Percentiles rank a stretch among this genome's conserved stretches.
Conservation (phyloP, 164 flowering plant genomes). For the Annona cherimola region DNA sequence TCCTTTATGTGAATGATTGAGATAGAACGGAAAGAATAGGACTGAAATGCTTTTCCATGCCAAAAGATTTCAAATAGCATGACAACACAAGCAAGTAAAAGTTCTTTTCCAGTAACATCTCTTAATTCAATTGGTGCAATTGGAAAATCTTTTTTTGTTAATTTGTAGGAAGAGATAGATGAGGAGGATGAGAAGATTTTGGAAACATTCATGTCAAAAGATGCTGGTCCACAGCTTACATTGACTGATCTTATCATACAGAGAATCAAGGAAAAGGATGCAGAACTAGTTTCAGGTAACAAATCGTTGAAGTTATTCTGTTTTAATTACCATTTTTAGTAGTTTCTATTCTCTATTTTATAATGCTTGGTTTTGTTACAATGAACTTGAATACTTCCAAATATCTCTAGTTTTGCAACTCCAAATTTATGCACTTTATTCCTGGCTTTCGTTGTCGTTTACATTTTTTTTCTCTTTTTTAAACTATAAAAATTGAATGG, state of each 20-base stretch:
- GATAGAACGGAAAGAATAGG: background rate
- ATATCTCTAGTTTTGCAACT: no score
- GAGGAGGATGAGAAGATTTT: conserved; percentile 75
- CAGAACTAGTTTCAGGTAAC: conserved; percentile 51
- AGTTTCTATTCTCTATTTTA: no score
- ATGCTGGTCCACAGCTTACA: conserved; percentile 48
- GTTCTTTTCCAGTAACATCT: background rate
- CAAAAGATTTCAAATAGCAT: background rate
- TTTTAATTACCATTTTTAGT: no score
- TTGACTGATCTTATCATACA: conserved; percentile 66
- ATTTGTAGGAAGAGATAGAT: conserved; percentile 52
- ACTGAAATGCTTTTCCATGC: background rate
- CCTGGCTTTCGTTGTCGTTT: no score
- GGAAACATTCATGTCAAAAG: conserved; percentile 63
- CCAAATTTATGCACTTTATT: no score
- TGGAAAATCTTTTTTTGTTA: background rate
- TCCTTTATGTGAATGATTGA: no score
- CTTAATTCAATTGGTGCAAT: background rate
- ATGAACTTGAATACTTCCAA: background rate
- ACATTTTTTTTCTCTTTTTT: no score
- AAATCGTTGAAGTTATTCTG: background rate
- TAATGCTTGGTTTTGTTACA: background rate
- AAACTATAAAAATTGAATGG: no score
- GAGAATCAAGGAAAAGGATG: conserved; percentile 63
- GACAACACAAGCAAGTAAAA: background rate